These are phyloP conservation scores for Cucumis cinereus DNA, from an alignment of 306 rosid genomes.

Conservation along the genomic window DNA sequence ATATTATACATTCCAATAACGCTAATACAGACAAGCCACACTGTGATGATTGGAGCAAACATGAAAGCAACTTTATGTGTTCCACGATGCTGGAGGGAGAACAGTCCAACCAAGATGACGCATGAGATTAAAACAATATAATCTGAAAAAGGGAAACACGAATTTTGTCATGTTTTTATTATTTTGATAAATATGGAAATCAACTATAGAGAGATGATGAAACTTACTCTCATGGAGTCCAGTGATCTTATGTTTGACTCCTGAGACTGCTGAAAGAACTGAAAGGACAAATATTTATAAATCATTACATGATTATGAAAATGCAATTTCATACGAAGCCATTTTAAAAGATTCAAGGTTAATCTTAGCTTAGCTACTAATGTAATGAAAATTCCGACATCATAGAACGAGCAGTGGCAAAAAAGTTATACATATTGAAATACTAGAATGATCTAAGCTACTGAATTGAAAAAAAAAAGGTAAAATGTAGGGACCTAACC, in stretches of 20 bases:
- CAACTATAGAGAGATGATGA: conserved; percentile 5
- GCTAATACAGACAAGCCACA: conserved; percentile 56
- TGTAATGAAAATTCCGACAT: neutral
- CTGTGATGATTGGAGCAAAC: conserved; percentile 56
- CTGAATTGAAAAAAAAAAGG: conserved; percentile 11
- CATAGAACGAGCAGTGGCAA: neutral
- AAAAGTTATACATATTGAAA: neutral
- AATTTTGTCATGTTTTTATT: neutral
- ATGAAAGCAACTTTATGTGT: conserved; percentile 64
- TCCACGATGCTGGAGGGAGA: conserved; percentile 71
- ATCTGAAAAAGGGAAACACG: conserved; percentile 31
- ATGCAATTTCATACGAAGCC: neutral
- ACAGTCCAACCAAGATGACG: conserved; percentile 52
- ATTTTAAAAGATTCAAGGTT: no score
- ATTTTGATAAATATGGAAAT: neutral
- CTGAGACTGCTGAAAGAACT: conserved; percentile 91
- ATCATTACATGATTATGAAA: neutral
- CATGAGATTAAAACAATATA: conserved; percentile 47
- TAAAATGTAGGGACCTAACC: conserved; percentile 29
- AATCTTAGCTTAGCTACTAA: neutral
- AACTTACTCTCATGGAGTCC: conserved; percentile 69
- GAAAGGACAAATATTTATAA: conserved; percentile 27
- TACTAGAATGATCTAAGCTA: neutral
- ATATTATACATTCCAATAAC: conserved; percentile 55
- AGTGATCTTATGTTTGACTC: conserved; percentile 49